Percentiles rank a stretch among this genome's conserved stretches.
Evolutionary conservation across 306 rosid genomes (phyloP).

Genomic region (Prunus mira): DNA sequence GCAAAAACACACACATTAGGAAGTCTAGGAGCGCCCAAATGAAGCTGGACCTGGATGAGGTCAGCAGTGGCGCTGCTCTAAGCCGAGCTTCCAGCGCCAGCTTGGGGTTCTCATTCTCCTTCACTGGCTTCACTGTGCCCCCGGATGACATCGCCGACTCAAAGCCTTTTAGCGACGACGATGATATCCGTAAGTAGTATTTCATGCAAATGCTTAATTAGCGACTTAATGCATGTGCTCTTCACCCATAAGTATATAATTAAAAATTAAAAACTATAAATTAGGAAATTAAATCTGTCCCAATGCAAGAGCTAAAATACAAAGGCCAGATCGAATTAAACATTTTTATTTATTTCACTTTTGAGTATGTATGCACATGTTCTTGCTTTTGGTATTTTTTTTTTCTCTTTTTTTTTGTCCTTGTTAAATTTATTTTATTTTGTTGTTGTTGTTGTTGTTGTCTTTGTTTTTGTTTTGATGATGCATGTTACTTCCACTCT

Average conservation of each 20-base stretch:
- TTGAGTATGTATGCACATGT: not conserved
- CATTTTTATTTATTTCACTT: not conserved
- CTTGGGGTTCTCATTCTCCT: slow-evolving; percentile 88
- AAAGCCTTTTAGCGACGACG: slow-evolving; percentile 90
- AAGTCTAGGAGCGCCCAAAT: slow-evolving; percentile 86
- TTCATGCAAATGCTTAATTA: not conserved
- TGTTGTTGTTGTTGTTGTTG: no score
- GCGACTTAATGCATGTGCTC: not conserved
- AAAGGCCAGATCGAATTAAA: not conserved
- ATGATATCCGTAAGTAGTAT: slow-evolving; percentile 65
- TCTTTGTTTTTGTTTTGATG: not conserved
- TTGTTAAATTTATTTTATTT: no score
- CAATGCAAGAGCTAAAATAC: not conserved
- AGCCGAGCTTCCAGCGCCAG: slow-evolving; percentile 99
- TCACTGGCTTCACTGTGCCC: slow-evolving; percentile 90
- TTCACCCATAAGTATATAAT: not conserved
- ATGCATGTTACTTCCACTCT: slow-evolving; percentile 1
- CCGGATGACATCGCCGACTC: slow-evolving; percentile 76
- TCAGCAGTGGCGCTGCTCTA: slow-evolving; percentile 74
- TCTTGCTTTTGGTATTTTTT: not conserved
- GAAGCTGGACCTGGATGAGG: slow-evolving; percentile 71
- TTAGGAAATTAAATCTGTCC: not conserved
- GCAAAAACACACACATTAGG: slow-evolving; percentile 75
- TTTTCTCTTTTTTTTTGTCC: not conserved
- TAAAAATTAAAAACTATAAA: not conserved